Conservation (phyloP, 164 flowering plant species). For the Protea cynaroides region DNA sequence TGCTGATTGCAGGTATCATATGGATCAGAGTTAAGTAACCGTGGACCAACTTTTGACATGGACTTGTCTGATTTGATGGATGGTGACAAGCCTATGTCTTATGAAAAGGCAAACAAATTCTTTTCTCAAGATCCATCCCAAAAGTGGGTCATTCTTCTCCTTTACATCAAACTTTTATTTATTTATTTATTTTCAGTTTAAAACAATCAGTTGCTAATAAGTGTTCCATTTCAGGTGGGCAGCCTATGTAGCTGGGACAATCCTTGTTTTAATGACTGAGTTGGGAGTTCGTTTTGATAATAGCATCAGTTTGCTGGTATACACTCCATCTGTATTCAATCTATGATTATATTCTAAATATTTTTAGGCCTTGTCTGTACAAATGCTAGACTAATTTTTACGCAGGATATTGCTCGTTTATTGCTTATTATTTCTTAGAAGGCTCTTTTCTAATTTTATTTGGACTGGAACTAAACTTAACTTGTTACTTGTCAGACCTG, state of each 20-base stretch:
- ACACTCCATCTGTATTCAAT: too few relatives aligned
- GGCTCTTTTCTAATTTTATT: too few relatives aligned
- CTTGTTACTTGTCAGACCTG: too few relatives aligned
- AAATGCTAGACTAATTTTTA: too few relatives aligned
- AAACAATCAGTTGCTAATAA: not conserved
- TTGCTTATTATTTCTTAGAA: too few relatives aligned
- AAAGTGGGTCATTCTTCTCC: slow-evolving; percentile 45
- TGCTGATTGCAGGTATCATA: slow-evolving; percentile 76
- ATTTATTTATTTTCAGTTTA: not conserved
- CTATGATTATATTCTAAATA: too few relatives aligned
- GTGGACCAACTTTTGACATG: slow-evolving; percentile 98
- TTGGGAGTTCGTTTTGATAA: slow-evolving; percentile 72
- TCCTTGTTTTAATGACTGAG: slow-evolving; percentile 93
- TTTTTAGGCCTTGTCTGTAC: too few relatives aligned
- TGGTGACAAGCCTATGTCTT: slow-evolving; percentile 70
- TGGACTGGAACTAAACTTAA: too few relatives aligned
- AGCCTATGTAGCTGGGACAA: slow-evolving; percentile 93
- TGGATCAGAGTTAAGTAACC: slow-evolving; percentile 95
- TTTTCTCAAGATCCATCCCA: slow-evolving; percentile 94
- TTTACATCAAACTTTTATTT: too few relatives aligned
- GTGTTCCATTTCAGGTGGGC: slow-evolving; percentile 75
- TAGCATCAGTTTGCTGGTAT: slow-evolving; percentile 89
- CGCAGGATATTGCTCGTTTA: too few relatives aligned
- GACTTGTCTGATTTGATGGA: slow-evolving; percentile 89
- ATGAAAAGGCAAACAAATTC: slow-evolving; percentile 66